Base-by-base conservation (phyloP, 371 early-diverging fungal species). In the Batkoa obscura region DNA sequence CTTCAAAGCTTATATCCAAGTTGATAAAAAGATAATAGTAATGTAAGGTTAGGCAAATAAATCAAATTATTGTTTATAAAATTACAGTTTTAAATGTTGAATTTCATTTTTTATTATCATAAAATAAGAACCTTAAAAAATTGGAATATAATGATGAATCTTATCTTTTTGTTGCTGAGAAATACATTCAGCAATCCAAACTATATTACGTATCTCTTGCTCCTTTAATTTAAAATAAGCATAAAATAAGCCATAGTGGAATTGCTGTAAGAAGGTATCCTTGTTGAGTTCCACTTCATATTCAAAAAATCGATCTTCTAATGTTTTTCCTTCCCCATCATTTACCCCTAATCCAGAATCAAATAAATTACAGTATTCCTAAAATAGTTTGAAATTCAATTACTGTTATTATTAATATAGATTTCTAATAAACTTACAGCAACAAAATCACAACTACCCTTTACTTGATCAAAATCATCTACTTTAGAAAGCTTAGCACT, bases 161-260 rank as follows among this genome's bases (percentile, higher is more conserved):
- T 86, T 75, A 55, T 93, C 93, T 75, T 86, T 91, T 63, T 95
- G 92, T 57, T 90, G 84, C 72, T 97, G 98, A 36, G 90, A 79
- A 65, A 99, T 94, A 70, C 99, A 99, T 72, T 99, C 99, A 33
- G 95, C 87, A 59, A 99, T 94, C 97, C 98, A 99, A 50, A 97
- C 85, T 66, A 99, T 89, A 72, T 97, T 99, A 59, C 97, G 80
- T 54, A 99, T 88, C 72, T 99, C 99, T 66, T 98, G 97, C 66
- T 99, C 99, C 79, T 95, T 97, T 55, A 99, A 74, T 68, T 88
- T 90, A 55, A 99, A 72, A 77, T 86, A 98, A 13, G 93, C 74
- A 69, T 92, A 99, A 60, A 94, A 98, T n/a, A 90, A 78, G 43
- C 88, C 93, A 66, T 78, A 95, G 65, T 94, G 90, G 74, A 94